A percentile compares a stretch with the other conserved stretches of the same genome.
Evolutionary conservation across 2,329 filamentous ascomycete species (phyloP).

Genomic region (Paradendryphiella salina): DNA sequence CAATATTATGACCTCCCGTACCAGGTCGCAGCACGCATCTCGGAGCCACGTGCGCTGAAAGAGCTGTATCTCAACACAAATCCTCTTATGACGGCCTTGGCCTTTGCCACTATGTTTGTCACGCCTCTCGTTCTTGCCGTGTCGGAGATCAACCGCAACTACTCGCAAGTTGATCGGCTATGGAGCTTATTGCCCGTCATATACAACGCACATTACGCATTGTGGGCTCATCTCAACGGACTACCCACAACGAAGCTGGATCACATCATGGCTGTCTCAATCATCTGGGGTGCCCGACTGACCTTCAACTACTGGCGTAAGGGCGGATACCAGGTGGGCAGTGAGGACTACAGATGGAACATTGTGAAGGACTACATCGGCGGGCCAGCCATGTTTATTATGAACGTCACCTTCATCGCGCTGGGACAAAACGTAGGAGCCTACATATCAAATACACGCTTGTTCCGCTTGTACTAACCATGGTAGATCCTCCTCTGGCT

Average conservation of each 20-base stretch:
- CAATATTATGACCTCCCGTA: slow-evolving; percentile 55
- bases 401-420: slow-evolving; percentile 90
- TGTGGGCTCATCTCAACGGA: slow-evolving; percentile 79
- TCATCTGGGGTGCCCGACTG: slow-evolving; percentile 84
- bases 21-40: slow-evolving; percentile 58
- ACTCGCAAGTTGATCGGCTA: slow-evolving; percentile 90
- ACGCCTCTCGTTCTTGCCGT: slow-evolving; percentile 71
- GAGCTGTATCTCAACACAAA: slow-evolving; percentile 83
- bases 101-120: slow-evolving; percentile 70
- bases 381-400: slow-evolving; percentile 71
- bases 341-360: slow-evolving; percentile 93
- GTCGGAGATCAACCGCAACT: slow-evolving; percentile 88
- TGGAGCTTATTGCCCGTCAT: slow-evolving; percentile 90
- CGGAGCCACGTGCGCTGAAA: slow-evolving; percentile 64
- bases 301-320: slow-evolving; percentile 98
- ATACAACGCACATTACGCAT: slow-evolving; percentile 80
- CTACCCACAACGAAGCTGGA: slow-evolving; percentile 72
- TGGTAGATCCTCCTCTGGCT: slow-evolving; percentile 71
- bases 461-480: slow-evolving; percentile 4
- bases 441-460: not conserved
- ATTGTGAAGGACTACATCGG: slow-evolving; percentile 70
- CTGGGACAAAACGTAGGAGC: slow-evolving; percentile 65
- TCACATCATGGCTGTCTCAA: slow-evolving; percentile 69
- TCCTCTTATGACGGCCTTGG: slow-evolving; percentile 75
- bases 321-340: slow-evolving; percentile 85